Conservation (phyloP, 2,329 filamentous ascomycete species). For the Penicillium thymicola region DNA sequence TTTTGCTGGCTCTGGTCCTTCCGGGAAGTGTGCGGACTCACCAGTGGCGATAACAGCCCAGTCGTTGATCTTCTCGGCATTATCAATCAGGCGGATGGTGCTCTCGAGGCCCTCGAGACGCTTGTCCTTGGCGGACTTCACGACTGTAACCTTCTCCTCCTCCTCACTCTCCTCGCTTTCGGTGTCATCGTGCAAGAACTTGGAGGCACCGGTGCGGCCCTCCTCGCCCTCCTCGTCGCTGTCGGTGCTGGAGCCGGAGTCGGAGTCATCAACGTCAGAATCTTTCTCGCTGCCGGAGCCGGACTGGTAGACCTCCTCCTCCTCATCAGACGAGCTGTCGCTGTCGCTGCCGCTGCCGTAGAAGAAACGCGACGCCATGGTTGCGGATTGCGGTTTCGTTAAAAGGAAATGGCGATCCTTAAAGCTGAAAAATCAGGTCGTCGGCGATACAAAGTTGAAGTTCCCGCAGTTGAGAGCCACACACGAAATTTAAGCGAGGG, state of each 20-base stretch:
- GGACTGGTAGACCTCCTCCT: constrained; percentile 78
- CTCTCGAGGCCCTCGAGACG: constrained; percentile 88
- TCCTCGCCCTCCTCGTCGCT: constrained; percentile 52
- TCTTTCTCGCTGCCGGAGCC: constrained; percentile 60
- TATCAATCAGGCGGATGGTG: constrained; percentile 88
- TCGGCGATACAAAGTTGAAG: constrained; percentile 27
- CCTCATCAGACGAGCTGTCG: constrained; percentile 91
- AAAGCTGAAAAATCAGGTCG: constrained; percentile 20
- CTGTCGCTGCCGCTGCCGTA: constrained; percentile 91
- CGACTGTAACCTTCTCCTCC: constrained; percentile 77
- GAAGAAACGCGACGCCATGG: constrained; percentile 90
- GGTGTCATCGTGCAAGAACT: constrained; percentile 76
- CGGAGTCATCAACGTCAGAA: constrained; percentile 55
- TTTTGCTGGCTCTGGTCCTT: not conserved
- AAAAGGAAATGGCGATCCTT: constrained; percentile 18
- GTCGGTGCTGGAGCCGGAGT: constrained; percentile 53
- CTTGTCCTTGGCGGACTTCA: constrained; percentile 99
- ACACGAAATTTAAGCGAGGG: constrained; percentile 48
- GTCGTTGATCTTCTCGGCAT: constrained; percentile 95
- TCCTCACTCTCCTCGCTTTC: constrained; percentile 82
- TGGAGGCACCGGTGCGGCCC: constrained; percentile 65
- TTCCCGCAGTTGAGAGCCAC: constrained; percentile 32
- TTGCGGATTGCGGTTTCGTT: constrained; percentile 39
- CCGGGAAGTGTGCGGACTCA: constrained; percentile 46
- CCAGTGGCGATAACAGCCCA: constrained; percentile 90